phyloP scores from a whole-genome alignment of 2,329 filamentous ascomycete genomes.

The Ophiostoma pallidulum region DNA sequence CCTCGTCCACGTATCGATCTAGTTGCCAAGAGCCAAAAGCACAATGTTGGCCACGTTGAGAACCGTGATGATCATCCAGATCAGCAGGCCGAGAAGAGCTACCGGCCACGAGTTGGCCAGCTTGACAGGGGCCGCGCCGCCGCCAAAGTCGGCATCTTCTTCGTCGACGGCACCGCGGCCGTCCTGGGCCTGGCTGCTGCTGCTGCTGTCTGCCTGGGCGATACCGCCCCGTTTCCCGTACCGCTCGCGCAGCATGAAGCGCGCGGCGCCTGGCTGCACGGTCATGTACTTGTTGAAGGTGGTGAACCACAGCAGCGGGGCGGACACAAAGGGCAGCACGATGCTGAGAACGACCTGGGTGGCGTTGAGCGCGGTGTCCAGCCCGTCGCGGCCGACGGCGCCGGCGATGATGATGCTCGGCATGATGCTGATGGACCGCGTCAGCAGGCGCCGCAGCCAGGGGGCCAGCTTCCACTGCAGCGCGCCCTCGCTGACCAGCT shows the following conservation, averaged over 20 bases:
- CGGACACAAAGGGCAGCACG: slow-evolving; percentile 72
- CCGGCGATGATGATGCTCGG: slow-evolving; percentile 77
- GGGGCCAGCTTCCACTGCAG: slow-evolving; percentile 64
- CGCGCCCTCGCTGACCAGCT: slow-evolving; percentile 82
- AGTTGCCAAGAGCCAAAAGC: slow-evolving; percentile 40
- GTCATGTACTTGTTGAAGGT: slow-evolving; percentile 73
- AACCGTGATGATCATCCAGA: slow-evolving; percentile 64
- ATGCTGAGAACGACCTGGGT: slow-evolving; percentile 71
- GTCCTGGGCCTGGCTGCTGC: slow-evolving; percentile 20
- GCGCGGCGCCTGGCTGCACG: slow-evolving; percentile 39
- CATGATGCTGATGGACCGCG: slow-evolving; percentile 69
- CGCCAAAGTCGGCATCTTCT: not conserved
- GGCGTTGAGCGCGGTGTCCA: slow-evolving; percentile 63
- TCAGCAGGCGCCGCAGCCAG: slow-evolving; percentile 70
- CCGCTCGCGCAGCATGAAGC: slow-evolving; percentile 20
- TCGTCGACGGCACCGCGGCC: slow-evolving; percentile 13
- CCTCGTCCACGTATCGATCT: too few species aligned
- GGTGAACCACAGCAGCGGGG: slow-evolving; percentile 79
- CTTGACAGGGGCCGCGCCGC: slow-evolving; percentile 28
- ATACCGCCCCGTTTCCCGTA: slow-evolving; percentile 1
- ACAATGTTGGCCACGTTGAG: slow-evolving; percentile 76
- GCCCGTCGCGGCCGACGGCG: slow-evolving; percentile 60
- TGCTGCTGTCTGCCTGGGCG: slow-evolving; percentile 17
- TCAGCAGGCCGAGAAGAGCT: slow-evolving; percentile 41
- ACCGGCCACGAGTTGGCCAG: slow-evolving; percentile 68